Base-by-base conservation (phyloP, 331 rosid genomes). In the Prunus yedoensis region DNA sequence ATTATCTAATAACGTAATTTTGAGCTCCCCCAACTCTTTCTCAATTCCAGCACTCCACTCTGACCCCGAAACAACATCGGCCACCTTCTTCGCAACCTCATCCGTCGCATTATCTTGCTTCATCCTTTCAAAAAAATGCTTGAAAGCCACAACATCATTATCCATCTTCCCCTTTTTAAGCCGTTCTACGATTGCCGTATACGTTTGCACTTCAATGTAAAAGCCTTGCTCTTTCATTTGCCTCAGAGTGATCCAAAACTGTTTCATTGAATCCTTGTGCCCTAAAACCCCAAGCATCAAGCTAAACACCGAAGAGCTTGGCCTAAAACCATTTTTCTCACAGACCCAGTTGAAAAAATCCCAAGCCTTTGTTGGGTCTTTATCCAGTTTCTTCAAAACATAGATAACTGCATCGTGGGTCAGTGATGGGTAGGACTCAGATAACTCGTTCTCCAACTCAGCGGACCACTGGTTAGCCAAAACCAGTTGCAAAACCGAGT, bases 391-490 rank as follows among this genome's bases (percentile, higher is more conserved):
- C 88, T 81, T 89, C 86, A 94, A 77, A 80, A 90, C 68, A 74
- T 89, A 92, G 58, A 92, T 41, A 30, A 81, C 90, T 20, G 88
- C 81, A 80, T 86, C 99, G 72, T 90, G 97, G 83, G 93, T 77
- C 79, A 88, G 68, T 0, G 79, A 46, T 0, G 86, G 84, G 69
- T 52, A 41, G 12, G 82, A 73, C 61, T 84, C 81, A 27, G 79
- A 85, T 27, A 94, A 83, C 80, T 88, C 89, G 32, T 8, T 12
- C 80, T 87, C 91, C 59, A 92, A 68, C 78, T 51, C 88, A 27
- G 85, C 72, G 20, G 97, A 94, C 97, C 99, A 94, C 66, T 86
- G 84, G 56, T 83, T 83, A 71, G 88, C 65, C 57, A 77, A 45
- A 74, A 90, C 63, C 73, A 90, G 89, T 35, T 90, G 88, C 46